Conservation (phyloP, 345 rosid species). For the Boechera stricta region DNA sequence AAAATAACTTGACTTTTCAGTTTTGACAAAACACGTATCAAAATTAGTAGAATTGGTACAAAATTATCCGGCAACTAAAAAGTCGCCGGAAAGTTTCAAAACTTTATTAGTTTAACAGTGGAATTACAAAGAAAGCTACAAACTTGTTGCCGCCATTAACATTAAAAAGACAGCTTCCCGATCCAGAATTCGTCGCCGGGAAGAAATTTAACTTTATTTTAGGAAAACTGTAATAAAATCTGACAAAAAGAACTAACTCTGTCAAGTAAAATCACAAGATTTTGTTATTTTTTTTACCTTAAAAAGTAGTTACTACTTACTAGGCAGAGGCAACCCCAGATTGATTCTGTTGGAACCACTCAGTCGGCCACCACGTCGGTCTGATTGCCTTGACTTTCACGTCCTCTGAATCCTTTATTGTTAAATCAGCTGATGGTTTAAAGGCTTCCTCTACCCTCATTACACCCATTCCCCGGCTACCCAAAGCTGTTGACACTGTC, state of each 20-base stretch:
- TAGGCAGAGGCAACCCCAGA: constrained; percentile 45
- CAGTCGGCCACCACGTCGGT: constrained; percentile 88
- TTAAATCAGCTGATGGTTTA: constrained; percentile 49
- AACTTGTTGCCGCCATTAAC: constrained; percentile 30
- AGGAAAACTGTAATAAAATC: not conserved
- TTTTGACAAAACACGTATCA: not conserved
- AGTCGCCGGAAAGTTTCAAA: constrained; percentile 22
- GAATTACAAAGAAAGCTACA: constrained; percentile 29
- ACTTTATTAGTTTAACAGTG: constrained; percentile 25
- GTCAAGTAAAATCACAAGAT: constrained; percentile 7
- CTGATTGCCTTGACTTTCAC: constrained; percentile 66
- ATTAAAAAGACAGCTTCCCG: constrained; percentile 5
- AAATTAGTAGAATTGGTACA: constrained; percentile 13
- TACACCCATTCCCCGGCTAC: constrained; percentile 76
- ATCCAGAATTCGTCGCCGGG: not conserved
- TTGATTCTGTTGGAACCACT: constrained; percentile 66
- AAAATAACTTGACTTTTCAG: no score
- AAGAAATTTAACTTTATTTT: constrained; percentile 19
- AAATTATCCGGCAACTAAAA: constrained; percentile 4
- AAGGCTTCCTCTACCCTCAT: constrained; percentile 74
- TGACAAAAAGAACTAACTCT: not conserved
- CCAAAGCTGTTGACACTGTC: constrained; percentile 68
- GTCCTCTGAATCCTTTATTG: constrained; percentile 56
- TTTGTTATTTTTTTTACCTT: not conserved
- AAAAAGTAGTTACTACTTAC: constrained; percentile 35